Evolutionary conservation across 306 rosid species (phyloP), one percentile per base, ranked within the genome.

Genomic region (Acmispon strigosus): DNA sequence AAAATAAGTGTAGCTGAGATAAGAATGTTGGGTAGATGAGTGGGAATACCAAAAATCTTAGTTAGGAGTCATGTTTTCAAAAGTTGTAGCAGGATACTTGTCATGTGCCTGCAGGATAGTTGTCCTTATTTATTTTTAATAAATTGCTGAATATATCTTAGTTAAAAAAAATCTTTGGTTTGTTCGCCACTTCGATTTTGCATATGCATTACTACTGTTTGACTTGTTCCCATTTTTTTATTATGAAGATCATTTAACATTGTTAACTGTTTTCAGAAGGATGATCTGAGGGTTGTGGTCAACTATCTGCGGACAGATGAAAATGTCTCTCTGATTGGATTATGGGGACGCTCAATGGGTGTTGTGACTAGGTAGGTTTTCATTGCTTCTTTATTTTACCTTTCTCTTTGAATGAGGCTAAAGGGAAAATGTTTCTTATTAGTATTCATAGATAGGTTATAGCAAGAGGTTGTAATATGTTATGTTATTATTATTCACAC

Each of bases 341-440:
- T 94, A 80, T 94, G 99, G 99, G 99, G 99, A 74, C 99, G 99
- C 57, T 94, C 99, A 45, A 94, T 94, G 99, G 99, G 99, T 43
- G 96, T 97, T 64, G 99, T 94, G 62, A 91, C 99, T 72, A 82
- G 99, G 99, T 79, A 82, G 86, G 86, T 84, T 82, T 76, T 72
- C 45, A 68, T 76, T 74, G 42, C 81, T 84, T 72, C 32, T 70
- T 66, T 45, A 37, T 43, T 39, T 66, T 50, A 71, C 34, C 57
- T 60, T 76, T 50, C 62, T 56, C 48, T 19, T 58, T 48, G 69
- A 66, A 57, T 65, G 12, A 14, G 65, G 34, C 29, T 61, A 18
- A 62, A 43, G 39, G 36, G 45, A 22, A 52, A 53, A 6, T 36
- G 62, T 11, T 29, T 10, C 51, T 47, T 32, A 55, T 59, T 47